These are phyloP conservation scores for Dendrocalamus sinicus DNA, from an alignment of 176 grass and related monocot genomes.

Conservation along the genomic window DNA sequence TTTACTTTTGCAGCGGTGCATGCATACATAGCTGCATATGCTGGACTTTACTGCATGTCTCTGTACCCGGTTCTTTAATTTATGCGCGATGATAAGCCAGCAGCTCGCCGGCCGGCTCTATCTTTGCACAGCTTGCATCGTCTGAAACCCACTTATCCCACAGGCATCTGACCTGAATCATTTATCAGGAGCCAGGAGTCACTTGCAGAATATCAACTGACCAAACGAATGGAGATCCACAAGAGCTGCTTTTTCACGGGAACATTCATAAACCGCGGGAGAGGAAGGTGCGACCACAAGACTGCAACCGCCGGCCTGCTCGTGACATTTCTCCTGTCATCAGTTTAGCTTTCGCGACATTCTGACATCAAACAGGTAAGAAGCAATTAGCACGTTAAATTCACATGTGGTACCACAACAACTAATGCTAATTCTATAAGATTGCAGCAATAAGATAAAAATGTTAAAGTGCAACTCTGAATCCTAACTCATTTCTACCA, in stretches of 20 bases:
- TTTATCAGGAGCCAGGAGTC: neutral
- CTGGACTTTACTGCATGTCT: neutral
- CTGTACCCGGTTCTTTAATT: neutral
- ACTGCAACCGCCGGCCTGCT: constrained; percentile 6
- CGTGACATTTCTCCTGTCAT: constrained; percentile 23
- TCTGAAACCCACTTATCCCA: constrained; percentile 39
- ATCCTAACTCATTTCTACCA: neutral
- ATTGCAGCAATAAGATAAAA: neutral
- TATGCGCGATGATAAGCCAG: neutral
- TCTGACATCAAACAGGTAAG: neutral
- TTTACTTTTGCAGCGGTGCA: constrained; percentile 14
- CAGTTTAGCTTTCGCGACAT: neutral
- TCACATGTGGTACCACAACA: neutral
- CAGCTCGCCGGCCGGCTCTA: neutral
- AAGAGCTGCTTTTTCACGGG: neutral
- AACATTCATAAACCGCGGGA: neutral
- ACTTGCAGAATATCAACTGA: constrained; percentile 5
- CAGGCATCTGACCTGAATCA: constrained; percentile 34
- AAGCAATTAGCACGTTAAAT: neutral
- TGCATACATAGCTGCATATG: constrained; percentile 20
- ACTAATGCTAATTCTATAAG: neutral
- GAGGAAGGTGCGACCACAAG: neutral
- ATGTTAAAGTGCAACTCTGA: neutral
- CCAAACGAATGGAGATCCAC: constrained; percentile 18
- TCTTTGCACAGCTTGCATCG: neutral